Evolutionary conservation across 208 protist genomes (phyloP).

Genomic region (Trypanosoma lewisi): DNA sequence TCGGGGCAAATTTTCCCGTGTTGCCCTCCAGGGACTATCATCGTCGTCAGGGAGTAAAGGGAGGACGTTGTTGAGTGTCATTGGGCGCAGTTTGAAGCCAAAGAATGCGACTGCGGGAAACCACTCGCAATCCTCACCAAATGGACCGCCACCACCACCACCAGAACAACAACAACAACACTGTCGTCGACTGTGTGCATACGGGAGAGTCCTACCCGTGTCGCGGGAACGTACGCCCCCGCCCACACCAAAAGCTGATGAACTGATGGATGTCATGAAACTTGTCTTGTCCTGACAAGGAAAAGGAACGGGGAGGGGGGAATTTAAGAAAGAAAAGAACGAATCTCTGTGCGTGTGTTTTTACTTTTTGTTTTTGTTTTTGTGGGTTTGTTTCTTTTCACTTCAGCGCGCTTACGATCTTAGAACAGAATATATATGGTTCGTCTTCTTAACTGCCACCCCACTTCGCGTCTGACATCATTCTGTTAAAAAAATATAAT

Average conservation of each 20-base stretch:
- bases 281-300: not conserved
- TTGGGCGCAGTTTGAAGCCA: not conserved
- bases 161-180: no score
- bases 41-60: no score
- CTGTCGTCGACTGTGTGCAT: not conserved
- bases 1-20: no score
- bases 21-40: no score
- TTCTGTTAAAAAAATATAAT: no score
- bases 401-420: no score
- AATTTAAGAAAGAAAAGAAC: not conserved
- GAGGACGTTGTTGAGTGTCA: not conserved
- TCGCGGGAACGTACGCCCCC: constrained; percentile 24
- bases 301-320: not conserved
- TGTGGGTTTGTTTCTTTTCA: no score
- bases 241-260: constrained; percentile 26
- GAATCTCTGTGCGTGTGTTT: not conserved
- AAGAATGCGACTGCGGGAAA: not conserved
- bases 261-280: constrained; percentile 36
- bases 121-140: not conserved
- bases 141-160: not conserved
- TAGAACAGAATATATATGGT: no score
- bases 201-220: constrained; percentile 24
- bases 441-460: no score
- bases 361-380: constrained; percentile 22
- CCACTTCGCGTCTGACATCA: no score